Percentiles rank a stretch among this genome's conserved stretches.
phyloP scores from a whole-genome alignment of 2,329 filamentous ascomycete species.

The Pseudophaeomoniella oleicola region DNA sequence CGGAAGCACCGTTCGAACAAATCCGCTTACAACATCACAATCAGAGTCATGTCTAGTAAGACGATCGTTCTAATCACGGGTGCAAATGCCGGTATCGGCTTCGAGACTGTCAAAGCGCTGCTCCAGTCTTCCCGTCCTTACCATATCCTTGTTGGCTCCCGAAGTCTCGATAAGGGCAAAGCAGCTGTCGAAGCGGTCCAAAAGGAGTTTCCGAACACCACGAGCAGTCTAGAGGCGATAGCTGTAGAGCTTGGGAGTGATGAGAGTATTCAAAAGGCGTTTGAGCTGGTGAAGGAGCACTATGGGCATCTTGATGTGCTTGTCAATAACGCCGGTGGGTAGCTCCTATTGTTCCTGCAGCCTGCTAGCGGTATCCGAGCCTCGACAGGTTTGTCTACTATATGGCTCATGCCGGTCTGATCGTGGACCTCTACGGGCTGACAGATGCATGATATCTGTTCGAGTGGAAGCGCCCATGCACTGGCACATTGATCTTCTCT shows the following conservation, averaged over 20 bases:
- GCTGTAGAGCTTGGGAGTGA: conserved; percentile 21
- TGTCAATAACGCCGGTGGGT: conserved; percentile 14
- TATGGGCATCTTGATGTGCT: conserved; percentile 14
- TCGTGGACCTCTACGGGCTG: no score
- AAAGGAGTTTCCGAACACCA: conserved; percentile 6
- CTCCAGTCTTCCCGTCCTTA: conserved; percentile 6
- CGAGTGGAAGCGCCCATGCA: no score
- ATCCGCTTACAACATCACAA: no score
- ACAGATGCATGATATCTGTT: no score
- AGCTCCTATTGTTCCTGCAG: not conserved
- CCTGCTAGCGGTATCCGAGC: no score
- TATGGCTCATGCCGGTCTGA: conserved; percentile 34
- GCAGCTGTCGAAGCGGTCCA: conserved; percentile 15
- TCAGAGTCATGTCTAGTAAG: not conserved
- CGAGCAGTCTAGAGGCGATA: conserved; percentile 15
- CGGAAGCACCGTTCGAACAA: no score
- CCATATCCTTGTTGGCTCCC: conserved; percentile 12
- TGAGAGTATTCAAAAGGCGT: conserved; percentile 14
- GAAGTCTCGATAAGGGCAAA: conserved; percentile 17
- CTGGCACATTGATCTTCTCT: no score
- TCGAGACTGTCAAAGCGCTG: conserved; percentile 9
- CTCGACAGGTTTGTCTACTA: no score
- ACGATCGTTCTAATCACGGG: conserved; percentile 7
- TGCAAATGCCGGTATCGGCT: conserved; percentile 13
- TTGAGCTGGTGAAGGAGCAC: conserved; percentile 4